These are phyloP conservation scores for Stagonosporopsis tanaceti DNA, from an alignment of 2,329 filamentous ascomycete genomes.

Conservation along the genomic window DNA sequence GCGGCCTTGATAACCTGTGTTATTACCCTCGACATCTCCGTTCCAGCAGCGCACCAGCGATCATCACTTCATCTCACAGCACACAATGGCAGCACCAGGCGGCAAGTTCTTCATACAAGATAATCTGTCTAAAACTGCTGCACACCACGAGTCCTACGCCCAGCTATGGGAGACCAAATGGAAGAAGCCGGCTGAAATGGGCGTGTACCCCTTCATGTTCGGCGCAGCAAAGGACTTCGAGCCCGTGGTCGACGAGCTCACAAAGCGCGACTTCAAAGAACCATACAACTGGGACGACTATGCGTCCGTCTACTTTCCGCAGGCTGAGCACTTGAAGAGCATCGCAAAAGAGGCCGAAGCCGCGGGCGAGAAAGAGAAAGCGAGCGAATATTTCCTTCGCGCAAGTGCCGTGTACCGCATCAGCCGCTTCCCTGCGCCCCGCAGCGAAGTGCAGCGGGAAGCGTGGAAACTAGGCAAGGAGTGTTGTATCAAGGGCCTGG, in stretches of 20 bases:
- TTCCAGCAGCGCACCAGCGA: background rate
- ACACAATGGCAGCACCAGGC: slow-evolving; percentile 51
- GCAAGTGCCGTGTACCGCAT: slow-evolving; percentile 72
- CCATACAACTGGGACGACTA: slow-evolving; percentile 70
- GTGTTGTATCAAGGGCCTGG: slow-evolving; percentile 65
- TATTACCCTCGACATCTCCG: background rate
- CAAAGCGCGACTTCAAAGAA: slow-evolving; percentile 69
- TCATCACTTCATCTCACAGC: slow-evolving; percentile 1
- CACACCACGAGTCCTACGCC: slow-evolving; percentile 57
- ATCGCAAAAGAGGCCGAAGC: slow-evolving; percentile 61
- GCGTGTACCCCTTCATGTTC: slow-evolving; percentile 79
- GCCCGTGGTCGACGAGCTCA: slow-evolving; percentile 71
- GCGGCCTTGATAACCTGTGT: background rate
- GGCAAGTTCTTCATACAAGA: slow-evolving; percentile 58
- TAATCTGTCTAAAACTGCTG: slow-evolving; percentile 51
- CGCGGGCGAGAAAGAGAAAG: slow-evolving; percentile 60
- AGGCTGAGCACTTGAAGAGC: slow-evolving; percentile 64
- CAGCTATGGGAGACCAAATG: slow-evolving; percentile 77
- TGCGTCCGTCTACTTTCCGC: slow-evolving; percentile 67
- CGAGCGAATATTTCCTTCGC: slow-evolving; percentile 68
- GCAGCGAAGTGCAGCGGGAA: slow-evolving; percentile 60
- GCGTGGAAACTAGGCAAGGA: slow-evolving; percentile 73
- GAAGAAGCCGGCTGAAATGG: slow-evolving; percentile 69
- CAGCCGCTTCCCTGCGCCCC: slow-evolving; percentile 69
- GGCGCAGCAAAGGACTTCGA: slow-evolving; percentile 72